Conservation (phyloP, 306 rosid species). For the Cucurbita ficifolia region DNA sequence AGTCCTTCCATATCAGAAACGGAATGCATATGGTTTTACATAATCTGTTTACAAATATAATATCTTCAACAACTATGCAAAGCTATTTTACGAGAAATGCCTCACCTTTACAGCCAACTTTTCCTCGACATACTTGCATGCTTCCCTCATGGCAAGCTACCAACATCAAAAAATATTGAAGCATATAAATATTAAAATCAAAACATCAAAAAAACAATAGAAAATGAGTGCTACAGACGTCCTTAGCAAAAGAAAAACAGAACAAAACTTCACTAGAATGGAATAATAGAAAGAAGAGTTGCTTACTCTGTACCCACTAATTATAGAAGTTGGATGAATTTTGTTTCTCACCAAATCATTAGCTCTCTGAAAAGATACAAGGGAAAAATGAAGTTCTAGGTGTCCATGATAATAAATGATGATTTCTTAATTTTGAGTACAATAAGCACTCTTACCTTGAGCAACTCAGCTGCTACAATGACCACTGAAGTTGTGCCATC, state of each 20-base stretch:
- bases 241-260: neutral
- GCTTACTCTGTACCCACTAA: slow-evolving; percentile 83
- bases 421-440: neutral
- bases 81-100: neutral
- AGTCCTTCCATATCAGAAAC: neutral
- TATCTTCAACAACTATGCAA: slow-evolving; percentile 1
- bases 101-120: slow-evolving; percentile 69
- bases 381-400: neutral
- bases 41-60: neutral
- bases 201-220: neutral
- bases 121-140: slow-evolving; percentile 80
- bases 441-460: slow-evolving; percentile 34
- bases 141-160: slow-evolving; percentile 98
- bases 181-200: neutral
- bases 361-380: slow-evolving; percentile 47
- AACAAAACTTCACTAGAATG: neutral
- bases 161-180: slow-evolving; percentile 2
- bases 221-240: neutral
- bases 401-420: neutral
- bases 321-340: slow-evolving; percentile 95
- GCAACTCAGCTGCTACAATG: slow-evolving; percentile 87
- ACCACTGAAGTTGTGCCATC: slow-evolving; percentile 97
- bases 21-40: neutral
- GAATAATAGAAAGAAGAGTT: neutral
- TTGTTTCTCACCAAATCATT: slow-evolving; percentile 91